Base-by-base conservation (phyloP, 2,329 filamentous ascomycete species). In the Scopulariopsis brevicaulis region DNA sequence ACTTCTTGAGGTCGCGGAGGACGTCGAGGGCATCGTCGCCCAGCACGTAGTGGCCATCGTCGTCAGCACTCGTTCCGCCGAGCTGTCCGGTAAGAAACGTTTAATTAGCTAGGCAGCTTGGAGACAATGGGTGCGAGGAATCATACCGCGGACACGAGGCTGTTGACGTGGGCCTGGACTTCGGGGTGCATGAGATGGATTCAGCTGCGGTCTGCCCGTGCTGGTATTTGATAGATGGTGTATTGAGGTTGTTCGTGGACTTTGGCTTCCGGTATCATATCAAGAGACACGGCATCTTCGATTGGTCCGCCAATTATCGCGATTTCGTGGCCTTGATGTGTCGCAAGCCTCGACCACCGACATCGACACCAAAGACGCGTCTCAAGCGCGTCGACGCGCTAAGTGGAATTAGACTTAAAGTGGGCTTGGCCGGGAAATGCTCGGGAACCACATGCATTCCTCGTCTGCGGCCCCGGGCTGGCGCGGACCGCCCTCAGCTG, bases 21-120 rank as follows among this genome's bases (percentile, higher is more conserved):
- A 92, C 94, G 59, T 94, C 89, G 60, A 96, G 77, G 14, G 92
- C 93, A 68, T 96, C 93, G 71, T 97, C 93, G 71, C 94, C 94
- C 40, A 97, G 84, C 51, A 90, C 81, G 70, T 99, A 99, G 67
- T 81, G 81, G 59, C 89, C 89, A 67, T 91, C 86, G 65, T 93
- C 86, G 63, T 90, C 87, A 56, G 84, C 78, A 65, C 88, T 88
- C 65, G 85, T 84, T 57, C 92, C 93, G 74, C 92, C 93, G 62
- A 96, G 85, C 90, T 96, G 70, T 51, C 53, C 35, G 22, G 10
- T 7, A 46, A 8, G 10, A 37, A 10, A n/a, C 32, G 14, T 43
- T 7, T 15, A 5, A 15, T 50, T 28, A 50, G 54, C 37, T 32
- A 2, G 53, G n/a, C 28, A 20, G 56, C 24, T 43, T 43, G 6